Conservation (phyloP, 768 basidiomycete genomes). For the Gyrodon lividus region DNA sequence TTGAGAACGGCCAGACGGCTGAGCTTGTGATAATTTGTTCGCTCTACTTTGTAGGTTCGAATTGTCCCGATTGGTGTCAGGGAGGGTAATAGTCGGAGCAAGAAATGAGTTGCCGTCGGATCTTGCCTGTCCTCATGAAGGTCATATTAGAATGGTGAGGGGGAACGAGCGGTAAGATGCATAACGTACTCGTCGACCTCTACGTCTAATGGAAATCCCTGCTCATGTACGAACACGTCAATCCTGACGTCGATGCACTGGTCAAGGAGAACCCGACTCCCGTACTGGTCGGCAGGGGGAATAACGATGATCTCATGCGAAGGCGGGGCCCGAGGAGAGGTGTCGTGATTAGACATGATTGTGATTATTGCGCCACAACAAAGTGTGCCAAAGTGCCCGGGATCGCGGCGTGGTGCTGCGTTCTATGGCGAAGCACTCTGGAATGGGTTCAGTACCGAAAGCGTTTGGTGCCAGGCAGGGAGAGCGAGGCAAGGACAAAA, state of each 20-base stretch:
- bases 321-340: conserved; percentile 26
- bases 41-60: conserved; percentile 43
- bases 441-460: conserved; percentile 9
- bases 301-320: conserved; percentile 59
- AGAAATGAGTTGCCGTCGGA: conserved; percentile 63
- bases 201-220: conserved; percentile 66
- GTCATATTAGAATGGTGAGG: conserved; percentile 7
- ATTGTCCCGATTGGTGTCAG: conserved; percentile 70
- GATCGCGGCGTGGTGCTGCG: conserved; percentile 1
- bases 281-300: conserved; percentile 34
- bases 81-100: conserved; percentile 65
- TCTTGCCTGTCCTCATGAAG: conserved; percentile 48
- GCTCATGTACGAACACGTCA: conserved; percentile 49
- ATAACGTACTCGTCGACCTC: conserved; percentile 71
- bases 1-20: conserved; percentile 67
- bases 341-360: conserved; percentile 17
- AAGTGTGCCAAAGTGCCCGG: background rate
- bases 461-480: conserved; percentile 1
- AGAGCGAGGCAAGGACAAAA: background rate
- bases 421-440: conserved; percentile 16
- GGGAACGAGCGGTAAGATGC: conserved; percentile 5
- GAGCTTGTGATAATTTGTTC: conserved; percentile 62
- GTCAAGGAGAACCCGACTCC: conserved; percentile 49
- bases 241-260: conserved; percentile 63
- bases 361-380: background rate